Evolutionary conservation across 805 yeast species (phyloP), one percentile per base, ranked within the genome.

Genomic region (Kuraishia hungarica): DNA sequence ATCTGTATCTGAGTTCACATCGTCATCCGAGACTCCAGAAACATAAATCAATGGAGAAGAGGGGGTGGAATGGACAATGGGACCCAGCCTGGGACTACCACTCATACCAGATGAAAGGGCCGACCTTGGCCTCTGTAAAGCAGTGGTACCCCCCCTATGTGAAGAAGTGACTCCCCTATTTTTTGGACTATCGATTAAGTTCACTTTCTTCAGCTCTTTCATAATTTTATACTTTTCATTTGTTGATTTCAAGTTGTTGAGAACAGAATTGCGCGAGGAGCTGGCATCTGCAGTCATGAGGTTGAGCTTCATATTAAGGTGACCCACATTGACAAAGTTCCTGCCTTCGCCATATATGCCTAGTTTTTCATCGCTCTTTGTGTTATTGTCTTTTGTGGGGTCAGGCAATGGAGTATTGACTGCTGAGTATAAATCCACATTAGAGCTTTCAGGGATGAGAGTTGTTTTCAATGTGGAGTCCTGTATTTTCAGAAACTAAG

Each of bases 131-230:
- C 51, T 20, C 51, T 49, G 28, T 17, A 49, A 8, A 26, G 8
- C 29, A 26, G 8, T 26, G 10, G 29, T 10, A 10, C 10, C 4
- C 3, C 51, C 51, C n/a, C n/a, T 28, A 4, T 47, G 50, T 47
- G 50, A 10, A 11, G 23, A 23, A 23, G 22, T n/a, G 5, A 11
- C 21, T 13, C 26, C 17, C 15, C 15, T 11, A 11, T n/a, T n/a
- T n/a, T n/a, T n/a, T n/a, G 17, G 20, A 4, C 26, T 11, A 7
- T 49, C 51, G 35, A 49, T 23, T 5, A 49, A 35, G 29, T 20
- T 21, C 2, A 52, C 46, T 39, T 52, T 52, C 20, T 17, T 52
- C 43, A 26, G 5, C 39, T 52, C 53, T n/a, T 52, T 52, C 26
- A 52, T 28, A 21, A 43, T 15, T 23, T 52, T 52, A n/a, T 46